These are phyloP conservation scores for Colletotrichum simmondsii DNA, from an alignment of 2,329 filamentous ascomycete genomes.

Conservation along the genomic window DNA sequence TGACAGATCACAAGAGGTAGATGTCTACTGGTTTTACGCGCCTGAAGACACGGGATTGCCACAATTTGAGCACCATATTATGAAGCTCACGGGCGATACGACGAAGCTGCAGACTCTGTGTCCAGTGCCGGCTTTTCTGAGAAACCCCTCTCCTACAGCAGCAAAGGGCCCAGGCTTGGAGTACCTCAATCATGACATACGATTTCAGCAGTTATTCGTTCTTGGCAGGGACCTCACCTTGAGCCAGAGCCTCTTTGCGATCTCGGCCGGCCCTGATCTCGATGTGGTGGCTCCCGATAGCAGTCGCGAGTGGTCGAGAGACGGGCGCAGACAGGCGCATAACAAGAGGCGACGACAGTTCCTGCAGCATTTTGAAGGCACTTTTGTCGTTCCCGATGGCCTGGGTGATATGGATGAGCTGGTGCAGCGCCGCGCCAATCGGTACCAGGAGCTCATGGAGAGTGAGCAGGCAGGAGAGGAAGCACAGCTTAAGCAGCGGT, in stretches of 20 bases:
- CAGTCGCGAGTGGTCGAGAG: constrained; percentile 19
- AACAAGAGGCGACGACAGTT: constrained; percentile 30
- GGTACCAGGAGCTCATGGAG: constrained; percentile 15
- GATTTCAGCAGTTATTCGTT: constrained; percentile 33
- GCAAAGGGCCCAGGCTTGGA: constrained; percentile 14
- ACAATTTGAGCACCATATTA: constrained; percentile 50
- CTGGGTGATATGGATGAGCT: constrained; percentile 34
- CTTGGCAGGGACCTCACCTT: constrained; percentile 27
- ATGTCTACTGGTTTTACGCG: constrained; percentile 48
- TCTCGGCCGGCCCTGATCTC: constrained; percentile 3
- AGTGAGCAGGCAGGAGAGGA: background rate
- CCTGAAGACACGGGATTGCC: constrained; percentile 41
- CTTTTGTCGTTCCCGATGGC: constrained; percentile 34
- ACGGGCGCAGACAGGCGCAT: background rate
- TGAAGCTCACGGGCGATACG: constrained; percentile 5
- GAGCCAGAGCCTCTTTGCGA: constrained; percentile 20
- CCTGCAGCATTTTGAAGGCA: constrained; percentile 25
- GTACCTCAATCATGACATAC: constrained; percentile 7
- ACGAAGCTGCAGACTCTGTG: constrained; percentile 25
- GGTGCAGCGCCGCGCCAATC: constrained; percentile 20
- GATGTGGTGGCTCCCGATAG: constrained; percentile 26
- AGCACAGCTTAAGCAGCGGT: constrained; percentile 24
- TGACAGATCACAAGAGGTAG: constrained; percentile 43
- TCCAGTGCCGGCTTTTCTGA: constrained; percentile 20
- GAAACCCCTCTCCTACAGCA: background rate